Percentiles rank a stretch among this genome's conserved stretches.
Evolutionary conservation across 495 filamentous ascomycete species (phyloP).

Genomic region (Cercophora samala): DNA sequence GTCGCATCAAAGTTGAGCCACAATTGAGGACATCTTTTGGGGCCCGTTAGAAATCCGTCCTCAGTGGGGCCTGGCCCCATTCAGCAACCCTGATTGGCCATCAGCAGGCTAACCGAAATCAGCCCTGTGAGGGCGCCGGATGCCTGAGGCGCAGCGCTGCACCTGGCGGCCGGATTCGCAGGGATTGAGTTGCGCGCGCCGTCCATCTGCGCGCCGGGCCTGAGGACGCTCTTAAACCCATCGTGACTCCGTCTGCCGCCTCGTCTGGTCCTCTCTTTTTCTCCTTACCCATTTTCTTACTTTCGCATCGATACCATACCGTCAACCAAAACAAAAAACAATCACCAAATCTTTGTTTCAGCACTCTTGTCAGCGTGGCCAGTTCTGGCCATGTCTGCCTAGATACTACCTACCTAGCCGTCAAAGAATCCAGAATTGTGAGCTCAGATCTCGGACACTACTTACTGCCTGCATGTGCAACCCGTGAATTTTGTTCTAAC

Average conservation of each 20-base stretch:
- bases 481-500: neutral
- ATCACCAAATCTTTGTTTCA: neutral
- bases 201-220: neutral
- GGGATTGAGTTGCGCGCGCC: neutral
- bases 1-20: neutral
- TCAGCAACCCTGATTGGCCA: neutral
- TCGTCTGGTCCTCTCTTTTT: constrained; percentile 4
- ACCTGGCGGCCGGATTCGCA: neutral
- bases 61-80: constrained; percentile 1
- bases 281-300: neutral
- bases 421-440: neutral
- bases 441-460: neutral
- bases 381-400: neutral
- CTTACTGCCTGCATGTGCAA: neutral
- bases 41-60: neutral
- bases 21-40: constrained; percentile 17
- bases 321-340: neutral
- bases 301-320: neutral
- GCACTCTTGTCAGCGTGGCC: neutral
- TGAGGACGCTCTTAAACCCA: constrained; percentile 9
- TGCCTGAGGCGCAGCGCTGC: constrained; percentile 2
- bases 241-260: neutral
- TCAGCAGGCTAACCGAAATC: neutral
- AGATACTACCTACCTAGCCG: neutral
- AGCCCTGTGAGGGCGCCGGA: constrained; percentile 6